Evolutionary conservation across 495 filamentous ascomycete species (phyloP), one percentile per base, ranked within the genome.

Genomic region (Margaritispora aquatica): DNA sequence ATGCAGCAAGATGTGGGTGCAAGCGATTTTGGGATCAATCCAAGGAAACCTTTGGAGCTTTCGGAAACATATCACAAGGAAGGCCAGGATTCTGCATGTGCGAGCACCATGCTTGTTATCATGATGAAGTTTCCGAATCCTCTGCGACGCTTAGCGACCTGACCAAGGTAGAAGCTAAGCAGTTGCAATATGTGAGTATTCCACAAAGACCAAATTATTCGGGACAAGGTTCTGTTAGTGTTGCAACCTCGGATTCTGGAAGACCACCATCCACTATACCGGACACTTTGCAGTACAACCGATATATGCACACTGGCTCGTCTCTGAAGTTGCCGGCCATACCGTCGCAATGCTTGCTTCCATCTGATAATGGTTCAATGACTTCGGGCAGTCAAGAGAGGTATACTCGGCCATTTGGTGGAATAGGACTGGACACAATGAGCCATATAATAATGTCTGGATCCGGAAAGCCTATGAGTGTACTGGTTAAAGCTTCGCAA

Each of bases 71-170:
- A 63, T 60, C 36, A 26, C 48, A 68, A 19, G 64, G 71, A 44
- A 47, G 52, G 60, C 68, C 60, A 57, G 67, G 57, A 63, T 78
- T 79, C 70, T 89, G 86, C 74, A 81, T 86, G 73, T 89, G 86
- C 64, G 80, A 79, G 15, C 86, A 89, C 68, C 86, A 89, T 75
- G 86, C 85, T 29, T 89, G 86, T 68, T 88, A 81, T 65, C 86
- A 89, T 65, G 80, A 85, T 46, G 54, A 57, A 36, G 34, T 62
- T 71, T 76, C 59, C 41, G 69, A 55, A 71, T 8, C 38, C 19
- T 17, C 7, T n/a, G 10, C 70, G 41, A 15, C 22, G 20, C 26
- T 22, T 13, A 34, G 38, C 27, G 44, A 51, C 21, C 26, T 29
- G 46, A 31, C 26, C 15, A 34, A 46, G 57, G 41, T 24, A 0